Evolutionary conservation across 495 filamentous ascomycete genomes (phyloP).

Genomic region (Xylaria scruposa): DNA sequence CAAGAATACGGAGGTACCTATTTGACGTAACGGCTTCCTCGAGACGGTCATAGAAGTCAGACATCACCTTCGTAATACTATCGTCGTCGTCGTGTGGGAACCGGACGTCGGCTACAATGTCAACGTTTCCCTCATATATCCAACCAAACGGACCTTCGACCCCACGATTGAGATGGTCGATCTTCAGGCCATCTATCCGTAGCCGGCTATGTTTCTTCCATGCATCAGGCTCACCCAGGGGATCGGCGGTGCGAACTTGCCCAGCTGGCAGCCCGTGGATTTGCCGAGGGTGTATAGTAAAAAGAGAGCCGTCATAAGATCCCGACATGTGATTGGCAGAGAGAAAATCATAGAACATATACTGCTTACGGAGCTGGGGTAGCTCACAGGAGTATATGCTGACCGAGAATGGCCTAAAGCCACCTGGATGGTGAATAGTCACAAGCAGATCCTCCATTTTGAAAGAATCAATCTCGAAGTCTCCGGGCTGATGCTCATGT

Average conservation of each 20-base stretch:
- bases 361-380: conserved; percentile 90
- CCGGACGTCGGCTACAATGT: conserved; percentile 95
- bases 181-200: conserved; percentile 90
- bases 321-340: conserved; percentile 96
- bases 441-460: conserved; percentile 93
- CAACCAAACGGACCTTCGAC: conserved; percentile 95
- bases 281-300: conserved; percentile 95
- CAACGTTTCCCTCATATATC: conserved; percentile 95
- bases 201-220: conserved; percentile 96
- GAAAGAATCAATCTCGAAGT: conserved; percentile 96
- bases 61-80: conserved; percentile 87
- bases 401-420: conserved; percentile 91
- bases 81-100: conserved; percentile 86
- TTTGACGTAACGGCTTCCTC: conserved; percentile 88
- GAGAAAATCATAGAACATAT: conserved; percentile 96
- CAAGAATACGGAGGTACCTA: conserved; percentile 59
- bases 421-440: conserved; percentile 86
- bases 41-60: conserved; percentile 91
- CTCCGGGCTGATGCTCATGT: conserved; percentile 86
- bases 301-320: conserved; percentile 92
- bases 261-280: conserved; percentile 68
- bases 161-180: conserved; percentile 94
- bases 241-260: conserved; percentile 51
- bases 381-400: conserved; percentile 96
- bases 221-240: conserved; percentile 58